Conservation (phyloP, 306 rosid species). For the Cicer chorassanicum region DNA sequence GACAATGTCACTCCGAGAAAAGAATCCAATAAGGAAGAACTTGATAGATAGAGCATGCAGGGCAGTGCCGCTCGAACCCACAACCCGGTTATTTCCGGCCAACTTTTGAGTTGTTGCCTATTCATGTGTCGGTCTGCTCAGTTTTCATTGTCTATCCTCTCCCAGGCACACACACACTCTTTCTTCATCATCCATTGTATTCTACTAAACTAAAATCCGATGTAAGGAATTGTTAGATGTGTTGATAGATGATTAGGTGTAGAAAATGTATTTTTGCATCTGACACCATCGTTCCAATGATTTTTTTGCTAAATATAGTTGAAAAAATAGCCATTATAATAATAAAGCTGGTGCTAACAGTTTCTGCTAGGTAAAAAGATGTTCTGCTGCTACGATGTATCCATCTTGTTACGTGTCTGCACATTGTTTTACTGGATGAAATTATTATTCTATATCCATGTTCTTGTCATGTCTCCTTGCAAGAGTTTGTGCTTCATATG, state of each 20-base stretch:
- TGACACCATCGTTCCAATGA: conserved; percentile 14
- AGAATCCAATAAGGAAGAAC: conserved; percentile 47
- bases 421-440: background rate
- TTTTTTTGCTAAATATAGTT: background rate
- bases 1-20: conserved; percentile 43
- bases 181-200: background rate
- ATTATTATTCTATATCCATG: background rate
- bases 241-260: conserved; percentile 39
- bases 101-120: conserved; percentile 2
- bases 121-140: conserved; percentile 27
- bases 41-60: conserved; percentile 41
- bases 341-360: background rate
- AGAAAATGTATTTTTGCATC: conserved; percentile 18
- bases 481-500: background rate
- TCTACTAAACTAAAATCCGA: background rate
- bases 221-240: conserved; percentile 44
- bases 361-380: background rate
- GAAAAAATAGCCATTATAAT: background rate
- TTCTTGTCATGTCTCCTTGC: background rate
- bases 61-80: conserved; percentile 14
- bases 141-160: background rate
- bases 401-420: background rate
- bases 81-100: conserved; percentile 28
- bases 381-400: background rate
- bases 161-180: no score